Evolutionary conservation across 2,329 filamentous ascomycete species (phyloP), one percentile per base, ranked within the genome.

Genomic region (Fusarium torreyae): DNA sequence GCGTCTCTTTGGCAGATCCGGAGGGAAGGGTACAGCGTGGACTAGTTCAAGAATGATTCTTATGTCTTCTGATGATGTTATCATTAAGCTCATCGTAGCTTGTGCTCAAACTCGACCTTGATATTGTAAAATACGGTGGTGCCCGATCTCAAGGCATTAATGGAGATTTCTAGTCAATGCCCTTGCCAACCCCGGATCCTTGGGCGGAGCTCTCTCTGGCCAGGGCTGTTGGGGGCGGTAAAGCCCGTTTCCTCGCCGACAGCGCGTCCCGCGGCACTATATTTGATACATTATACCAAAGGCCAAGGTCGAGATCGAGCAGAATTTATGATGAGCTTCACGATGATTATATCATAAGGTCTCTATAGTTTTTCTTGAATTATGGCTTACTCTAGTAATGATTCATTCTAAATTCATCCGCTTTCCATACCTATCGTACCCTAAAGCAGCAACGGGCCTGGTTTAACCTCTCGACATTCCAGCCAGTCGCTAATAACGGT

Each of bases 1-100:
- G 70, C 49, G 26, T 79, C 77, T 36, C 73, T 78, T 44, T 77
- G 76, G 73, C 77, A 80, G 50, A 77, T 79, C 24, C 75, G 74
- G 64, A 74, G 51, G 63, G 74, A 76, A 77, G 46, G 44, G 13
- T 20, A 15, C 10, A 31, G 28, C 18, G 18, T 20, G 18, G 18
- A 20, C 18, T 20, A 20, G 18, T 20, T 20, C 18, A 20, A 20
- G 18, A 20, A 20, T 20, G 18, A 20, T 20, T 20, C 18, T 20
- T 3, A 20, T 20, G 18, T 20, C 36, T 40, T 51, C 9, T 18
- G 4, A 42, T 24, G 15, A 33, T 15, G 22, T 40, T 62, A 28
- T 46, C 28, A 28, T 28, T 10, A 28, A 28, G 28, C 9, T 20
- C 6, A 15, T 15, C 15, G 7, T n/a, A 17, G 39, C n/a, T 26